phyloP scores from a whole-genome alignment of 1,284 basidiomycete genomes.

The Agaricales sp. region DNA sequence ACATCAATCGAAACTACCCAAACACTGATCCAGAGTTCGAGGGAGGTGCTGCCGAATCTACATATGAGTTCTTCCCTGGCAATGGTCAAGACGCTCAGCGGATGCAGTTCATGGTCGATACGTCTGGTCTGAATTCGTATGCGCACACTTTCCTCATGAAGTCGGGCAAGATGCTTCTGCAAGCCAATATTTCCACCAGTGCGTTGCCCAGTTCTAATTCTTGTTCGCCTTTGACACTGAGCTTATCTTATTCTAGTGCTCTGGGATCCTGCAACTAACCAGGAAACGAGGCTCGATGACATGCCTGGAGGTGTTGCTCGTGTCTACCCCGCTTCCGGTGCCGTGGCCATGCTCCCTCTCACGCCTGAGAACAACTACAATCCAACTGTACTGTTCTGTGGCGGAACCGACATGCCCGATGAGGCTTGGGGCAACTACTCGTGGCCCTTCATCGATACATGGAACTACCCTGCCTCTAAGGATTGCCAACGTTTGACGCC shows the following conservation, averaged over 20 bases:
- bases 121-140: constrained; percentile 87
- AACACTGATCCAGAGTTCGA: constrained; percentile 54
- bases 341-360: constrained; percentile 83
- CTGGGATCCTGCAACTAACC: constrained; percentile 51
- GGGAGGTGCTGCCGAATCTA: constrained; percentile 58
- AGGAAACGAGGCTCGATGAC: constrained; percentile 48
- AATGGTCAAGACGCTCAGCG: constrained; percentile 41
- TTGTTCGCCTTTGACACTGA: constrained; percentile 10
- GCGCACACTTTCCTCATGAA: constrained; percentile 80
- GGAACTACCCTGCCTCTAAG: constrained; percentile 48
- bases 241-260: constrained; percentile 31
- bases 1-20: constrained; percentile 78
- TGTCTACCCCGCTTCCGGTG: constrained; percentile 91
- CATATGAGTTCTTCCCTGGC: constrained; percentile 79
- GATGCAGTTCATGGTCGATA: constrained; percentile 73
- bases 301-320: constrained; percentile 65
- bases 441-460: constrained; percentile 57
- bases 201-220: constrained; percentile 18
- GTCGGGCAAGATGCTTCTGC: constrained; percentile 76
- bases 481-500: constrained; percentile 73
- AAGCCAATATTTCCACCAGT: constrained; percentile 77
- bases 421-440: constrained; percentile 66
- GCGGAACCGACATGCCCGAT: constrained; percentile 70
- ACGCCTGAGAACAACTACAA: constrained; percentile 85
- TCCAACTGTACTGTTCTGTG: constrained; percentile 83